Evolutionary conservation across 1,139 yeast genomes (phyloP).

Genomic region (Suzukiozyma palmioleophila): DNA sequence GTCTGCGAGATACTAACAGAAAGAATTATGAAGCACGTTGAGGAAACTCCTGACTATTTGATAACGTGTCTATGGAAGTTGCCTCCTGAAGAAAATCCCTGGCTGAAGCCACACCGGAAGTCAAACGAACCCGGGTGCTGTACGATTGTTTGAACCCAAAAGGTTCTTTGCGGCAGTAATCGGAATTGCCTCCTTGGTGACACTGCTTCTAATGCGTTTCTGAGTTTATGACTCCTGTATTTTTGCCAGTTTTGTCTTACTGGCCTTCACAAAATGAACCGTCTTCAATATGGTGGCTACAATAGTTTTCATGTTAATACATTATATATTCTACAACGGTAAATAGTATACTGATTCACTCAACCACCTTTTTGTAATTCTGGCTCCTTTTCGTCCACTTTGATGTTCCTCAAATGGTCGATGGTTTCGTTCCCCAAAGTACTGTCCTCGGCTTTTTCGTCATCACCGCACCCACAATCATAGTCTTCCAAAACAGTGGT

Average conservation of each 20-base stretch:
- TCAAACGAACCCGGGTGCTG: conserved; percentile 37
- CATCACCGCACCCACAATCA: conserved; percentile 93
- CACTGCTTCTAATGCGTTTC: too few species aligned
- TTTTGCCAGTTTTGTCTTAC: too few species aligned
- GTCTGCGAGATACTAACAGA: conserved; percentile 9
- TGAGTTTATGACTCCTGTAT: too few species aligned
- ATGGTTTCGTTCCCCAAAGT: conserved; percentile 35
- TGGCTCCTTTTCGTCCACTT: conserved; percentile 39
- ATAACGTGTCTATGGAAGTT: conserved; percentile 50
- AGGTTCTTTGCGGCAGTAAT: too few species aligned
- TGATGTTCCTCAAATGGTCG: conserved; percentile 38
- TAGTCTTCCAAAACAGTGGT: conserved; percentile 79
- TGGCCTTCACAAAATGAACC: too few species aligned
- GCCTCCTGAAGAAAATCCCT: conserved; percentile 45
- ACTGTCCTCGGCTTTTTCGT: conserved; percentile 44
- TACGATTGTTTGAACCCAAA: conserved; percentile 36
- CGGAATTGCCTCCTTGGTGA: too few species aligned
- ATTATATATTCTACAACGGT: neutral
- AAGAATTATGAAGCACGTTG: conserved; percentile 40
- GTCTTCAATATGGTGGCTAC: too few species aligned
- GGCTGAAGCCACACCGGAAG: conserved; percentile 24
- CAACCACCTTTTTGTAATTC: conserved; percentile 37
- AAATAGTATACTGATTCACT: neutral
- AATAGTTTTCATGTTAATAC: too few species aligned
- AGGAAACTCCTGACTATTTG: conserved; percentile 48